Conservation (phyloP, 176 grass and related monocot species). For the Secale cereale region DNA sequence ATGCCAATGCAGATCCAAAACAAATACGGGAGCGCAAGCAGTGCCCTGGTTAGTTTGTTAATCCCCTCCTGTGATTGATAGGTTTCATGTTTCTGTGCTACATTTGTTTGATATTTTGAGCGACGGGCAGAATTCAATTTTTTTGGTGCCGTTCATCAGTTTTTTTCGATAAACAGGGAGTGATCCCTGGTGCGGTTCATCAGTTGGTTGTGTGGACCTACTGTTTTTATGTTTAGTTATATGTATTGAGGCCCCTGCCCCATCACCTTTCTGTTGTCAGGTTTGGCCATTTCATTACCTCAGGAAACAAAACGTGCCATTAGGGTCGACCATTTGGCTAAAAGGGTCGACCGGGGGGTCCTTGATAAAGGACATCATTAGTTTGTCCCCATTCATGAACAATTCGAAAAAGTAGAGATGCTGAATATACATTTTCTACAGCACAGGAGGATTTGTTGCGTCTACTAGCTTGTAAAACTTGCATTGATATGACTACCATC, state of each 20-base stretch:
- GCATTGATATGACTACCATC: neutral
- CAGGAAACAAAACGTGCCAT: neutral
- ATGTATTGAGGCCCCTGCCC: neutral
- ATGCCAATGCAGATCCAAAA: constrained; percentile 58
- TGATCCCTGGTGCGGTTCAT: neutral
- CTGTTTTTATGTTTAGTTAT: neutral
- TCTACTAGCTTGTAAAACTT: neutral
- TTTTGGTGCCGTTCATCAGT: neutral
- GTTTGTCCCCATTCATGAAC: neutral
- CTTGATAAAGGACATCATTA: constrained; percentile 11
- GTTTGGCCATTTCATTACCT: neutral
- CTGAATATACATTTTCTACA: neutral
- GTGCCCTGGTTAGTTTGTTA: constrained; percentile 34
- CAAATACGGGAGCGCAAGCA: constrained; percentile 58
- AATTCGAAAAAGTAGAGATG: neutral
- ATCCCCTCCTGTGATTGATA: neutral
- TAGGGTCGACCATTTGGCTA: no score
- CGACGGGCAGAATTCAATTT: neutral
- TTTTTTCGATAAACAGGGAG: neutral
- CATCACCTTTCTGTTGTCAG: neutral
- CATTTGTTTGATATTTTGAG: neutral
- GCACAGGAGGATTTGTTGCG: neutral
- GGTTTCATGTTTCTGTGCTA: neutral
- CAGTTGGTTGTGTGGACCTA: constrained; percentile 2
- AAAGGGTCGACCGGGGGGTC: neutral